Evolutionary conservation across 139 green algal species (phyloP), one percentile per base, ranked within the genome.

Genomic region (Micromonas commoda): DNA sequence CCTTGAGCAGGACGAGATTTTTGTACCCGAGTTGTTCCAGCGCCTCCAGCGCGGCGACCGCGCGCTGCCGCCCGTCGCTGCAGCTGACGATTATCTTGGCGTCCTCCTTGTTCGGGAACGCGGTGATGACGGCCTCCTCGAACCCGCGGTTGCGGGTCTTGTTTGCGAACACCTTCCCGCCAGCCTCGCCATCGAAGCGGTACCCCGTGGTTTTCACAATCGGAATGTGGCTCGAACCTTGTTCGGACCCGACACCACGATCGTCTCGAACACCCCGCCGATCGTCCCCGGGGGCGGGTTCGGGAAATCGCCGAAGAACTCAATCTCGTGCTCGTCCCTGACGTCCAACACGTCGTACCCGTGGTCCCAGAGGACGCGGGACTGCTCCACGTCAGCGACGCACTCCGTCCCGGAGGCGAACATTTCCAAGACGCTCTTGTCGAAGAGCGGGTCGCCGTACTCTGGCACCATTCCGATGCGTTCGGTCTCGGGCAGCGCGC

Each of bases 1-100:
- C 77, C 51, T 82, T 82, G 51, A 82, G 53, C 31, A 74, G 33
- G n/a, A 79, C 77, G 31, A 82, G 37, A 1, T 82, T 81, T 29
- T 54, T 81, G 77, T 82, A 82, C 24, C 77, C 77, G n/a, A 35
- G 75, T 28, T 75, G 37, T 37, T 82, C 77, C 16, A 82, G 32
- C 20, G 60, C 26, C 3, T 73, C 77, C 34, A 82, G 71, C 39
- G 69, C 71, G 31, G 82, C 45, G 51, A 82, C 82, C 34, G 77
- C 51, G 38, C 77, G 38, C 33, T 82, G 74, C 9, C 70, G 60
- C n/a, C 77, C 73, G 74, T 82, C 71, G 31, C 29, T 68, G 71
- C 77, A 82, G 0, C 39, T 24, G 19, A 82, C 37, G 33, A 82
- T 31, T 19, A 82, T 81, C 51, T 76, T 76, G 24, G 28, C 34